Conservation (phyloP, 495 filamentous ascomycete genomes). For the Recurvomyces mirabilis region DNA sequence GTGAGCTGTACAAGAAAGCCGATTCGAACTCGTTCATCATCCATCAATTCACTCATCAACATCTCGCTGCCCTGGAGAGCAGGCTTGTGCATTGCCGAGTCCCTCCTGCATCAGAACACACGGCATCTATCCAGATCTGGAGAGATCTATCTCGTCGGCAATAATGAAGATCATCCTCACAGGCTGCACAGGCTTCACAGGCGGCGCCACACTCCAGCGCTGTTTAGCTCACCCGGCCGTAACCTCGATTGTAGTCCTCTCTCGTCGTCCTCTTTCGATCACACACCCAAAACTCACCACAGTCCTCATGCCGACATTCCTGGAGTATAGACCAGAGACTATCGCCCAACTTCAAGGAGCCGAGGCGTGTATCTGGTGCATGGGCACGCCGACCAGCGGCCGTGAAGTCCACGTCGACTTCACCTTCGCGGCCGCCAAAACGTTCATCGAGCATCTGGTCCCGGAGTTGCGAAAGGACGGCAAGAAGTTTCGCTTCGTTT, state of each 20-base stretch:
- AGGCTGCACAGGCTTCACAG: slow-evolving; percentile 44
- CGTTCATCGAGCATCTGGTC: slow-evolving; percentile 26
- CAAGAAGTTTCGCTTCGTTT: slow-evolving; percentile 41
- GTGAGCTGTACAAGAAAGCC: no score
- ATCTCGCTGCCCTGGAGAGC: no score
- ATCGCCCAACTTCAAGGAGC: slow-evolving; percentile 36
- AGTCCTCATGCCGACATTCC: slow-evolving; percentile 38
- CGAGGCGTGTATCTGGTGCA: slow-evolving; percentile 42
- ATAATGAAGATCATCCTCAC: slow-evolving; percentile 37
- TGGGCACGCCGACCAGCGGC: slow-evolving; percentile 16
- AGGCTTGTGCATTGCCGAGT: no score
- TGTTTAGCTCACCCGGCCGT: slow-evolving; percentile 36
- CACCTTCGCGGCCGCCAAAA: slow-evolving; percentile 33
- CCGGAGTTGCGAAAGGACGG: slow-evolving; percentile 9
- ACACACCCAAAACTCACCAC: slow-evolving; percentile 34
- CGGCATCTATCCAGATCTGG: no score
- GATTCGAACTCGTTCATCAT: no score
- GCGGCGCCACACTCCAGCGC: slow-evolving; percentile 37
- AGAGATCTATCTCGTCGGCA: no score
- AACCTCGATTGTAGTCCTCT: slow-evolving; percentile 40
- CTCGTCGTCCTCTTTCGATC: slow-evolving; percentile 32
- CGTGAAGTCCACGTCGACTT: slow-evolving; percentile 36
- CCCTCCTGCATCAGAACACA: no score
- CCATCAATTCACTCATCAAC: no score
- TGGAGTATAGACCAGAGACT: slow-evolving; percentile 31